phyloP scores from a whole-genome alignment of 352 stramenopile species.

The Achlya hypogyna region DNA sequence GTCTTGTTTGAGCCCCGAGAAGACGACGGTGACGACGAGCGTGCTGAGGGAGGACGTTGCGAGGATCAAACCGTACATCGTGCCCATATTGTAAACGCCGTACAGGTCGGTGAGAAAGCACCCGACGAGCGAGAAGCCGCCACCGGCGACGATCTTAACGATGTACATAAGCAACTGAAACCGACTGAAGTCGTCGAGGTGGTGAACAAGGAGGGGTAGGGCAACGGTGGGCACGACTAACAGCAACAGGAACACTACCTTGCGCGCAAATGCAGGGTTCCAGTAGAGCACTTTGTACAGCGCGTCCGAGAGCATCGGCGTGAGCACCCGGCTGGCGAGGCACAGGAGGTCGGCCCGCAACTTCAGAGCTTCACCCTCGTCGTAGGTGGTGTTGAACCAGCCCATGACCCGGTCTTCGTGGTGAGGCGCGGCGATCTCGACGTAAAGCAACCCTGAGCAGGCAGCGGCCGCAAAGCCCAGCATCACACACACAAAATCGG shows the following conservation, averaged over 20 bases:
- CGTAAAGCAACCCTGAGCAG: constrained; percentile 25
- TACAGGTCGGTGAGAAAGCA: constrained; percentile 23
- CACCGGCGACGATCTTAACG: neutral
- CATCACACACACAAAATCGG: neutral
- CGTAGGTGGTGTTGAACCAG: constrained; percentile 1
- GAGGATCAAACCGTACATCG: constrained; percentile 15
- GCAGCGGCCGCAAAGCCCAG: neutral
- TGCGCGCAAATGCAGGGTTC: constrained; percentile 13
- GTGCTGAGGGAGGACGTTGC: neutral
- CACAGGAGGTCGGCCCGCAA: neutral
- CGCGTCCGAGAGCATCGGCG: neutral
- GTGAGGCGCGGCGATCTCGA: neutral
- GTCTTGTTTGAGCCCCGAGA: neutral
- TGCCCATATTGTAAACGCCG: constrained; percentile 23
- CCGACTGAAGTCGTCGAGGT: neutral
- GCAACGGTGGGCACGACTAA: neutral
- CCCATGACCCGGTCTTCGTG: neutral
- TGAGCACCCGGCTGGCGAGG: neutral
- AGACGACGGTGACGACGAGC: neutral
- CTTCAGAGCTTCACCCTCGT: neutral
- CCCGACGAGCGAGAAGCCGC: constrained; percentile 1
- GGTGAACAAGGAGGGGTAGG: neutral
- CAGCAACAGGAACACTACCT: constrained; percentile 1
- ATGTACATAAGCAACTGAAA: neutral
- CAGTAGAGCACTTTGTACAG: neutral